Evolutionary conservation across 176 grass and related monocot genomes (phyloP), one percentile per base, ranked within the genome.

Genomic region (Musa acuminata): DNA sequence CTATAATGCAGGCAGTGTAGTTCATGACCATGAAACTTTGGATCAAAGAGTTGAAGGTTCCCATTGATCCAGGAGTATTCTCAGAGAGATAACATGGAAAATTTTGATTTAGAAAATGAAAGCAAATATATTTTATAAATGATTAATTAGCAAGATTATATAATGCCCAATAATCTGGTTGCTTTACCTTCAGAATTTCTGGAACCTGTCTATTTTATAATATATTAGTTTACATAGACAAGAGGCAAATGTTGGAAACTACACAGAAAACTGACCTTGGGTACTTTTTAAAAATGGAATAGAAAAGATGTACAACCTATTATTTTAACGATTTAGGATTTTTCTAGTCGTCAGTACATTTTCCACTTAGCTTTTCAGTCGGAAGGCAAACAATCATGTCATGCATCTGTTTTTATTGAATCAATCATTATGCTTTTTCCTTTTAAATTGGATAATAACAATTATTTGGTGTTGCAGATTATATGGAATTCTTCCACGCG

Each of bases 401-500:
- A 70, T 50, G 3, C 35, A 43, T 6, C 35, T 43, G 35, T 9
- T 20, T 1, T 7, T 25, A 70, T 70, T 70, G 24, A 35, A 50
- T 51, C 25, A 10, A 8, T 67, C 26, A 43, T 51, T n/a, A 50
- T 51, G 19, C n/a, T 9, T 50, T n/a, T 70, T 50, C 49, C 66
- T 49, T 69, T 19, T 69, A 13, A 48, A 13, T 69, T 69, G 12
- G 2, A n/a, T n/a, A 49, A 69, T 13, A 67, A 70, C 16, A 53
- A 67, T 63, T 22, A 3, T 68, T 69, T 64, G 3, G 25, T 64
- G 55, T 43, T 81, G 58, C 81, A 99, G 95, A 99, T 99, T 73
- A 94, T 99, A 84, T 99, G 95, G 95, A 99, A 99, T 82, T 94
- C 95, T 82, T 94, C 82, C 48, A 99, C 90, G 27, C 88, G 95